phyloP scores from a whole-genome alignment of 345 rosid genomes.

The Salix exigua region DNA sequence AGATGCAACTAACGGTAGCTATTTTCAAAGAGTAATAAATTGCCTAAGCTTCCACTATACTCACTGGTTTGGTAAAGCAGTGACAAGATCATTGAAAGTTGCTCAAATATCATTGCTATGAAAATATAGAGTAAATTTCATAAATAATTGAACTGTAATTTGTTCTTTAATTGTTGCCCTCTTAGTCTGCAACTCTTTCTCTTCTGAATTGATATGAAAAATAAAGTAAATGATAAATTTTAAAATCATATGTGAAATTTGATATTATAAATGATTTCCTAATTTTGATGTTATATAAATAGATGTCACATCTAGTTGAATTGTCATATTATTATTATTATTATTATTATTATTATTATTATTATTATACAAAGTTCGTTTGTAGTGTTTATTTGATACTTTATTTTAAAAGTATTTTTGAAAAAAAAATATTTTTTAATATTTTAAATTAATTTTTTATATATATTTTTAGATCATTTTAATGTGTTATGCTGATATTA shows the following conservation, averaged over 20 bases:
- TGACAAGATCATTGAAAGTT: neutral
- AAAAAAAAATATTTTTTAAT: too few relatives aligned
- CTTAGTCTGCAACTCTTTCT: neutral
- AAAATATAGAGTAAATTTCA: neutral
- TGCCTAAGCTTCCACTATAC: neutral
- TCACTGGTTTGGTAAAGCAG: neutral
- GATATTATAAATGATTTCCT: neutral
- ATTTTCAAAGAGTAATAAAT: neutral
- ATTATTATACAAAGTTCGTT: too few relatives aligned
- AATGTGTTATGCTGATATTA: too few relatives aligned
- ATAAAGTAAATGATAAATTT: neutral
- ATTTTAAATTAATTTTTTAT: too few relatives aligned
- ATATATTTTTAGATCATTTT: too few relatives aligned
- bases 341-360: too few relatives aligned
- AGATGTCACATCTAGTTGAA: neutral
- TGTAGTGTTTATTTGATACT: too few relatives aligned
- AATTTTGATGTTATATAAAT: neutral
- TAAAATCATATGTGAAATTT: neutral
- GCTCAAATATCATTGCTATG: neutral
- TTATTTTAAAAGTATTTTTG: too few relatives aligned
- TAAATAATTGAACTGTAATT: neutral
- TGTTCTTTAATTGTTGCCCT: neutral
- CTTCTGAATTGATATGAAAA: neutral
- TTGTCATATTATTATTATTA: too few relatives aligned
- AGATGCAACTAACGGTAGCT: neutral